Percentiles rank a stretch among this genome's conserved stretches.
phyloP scores from a whole-genome alignment of 495 filamentous ascomycete genomes.

The Staphylotrichum longicolle region DNA sequence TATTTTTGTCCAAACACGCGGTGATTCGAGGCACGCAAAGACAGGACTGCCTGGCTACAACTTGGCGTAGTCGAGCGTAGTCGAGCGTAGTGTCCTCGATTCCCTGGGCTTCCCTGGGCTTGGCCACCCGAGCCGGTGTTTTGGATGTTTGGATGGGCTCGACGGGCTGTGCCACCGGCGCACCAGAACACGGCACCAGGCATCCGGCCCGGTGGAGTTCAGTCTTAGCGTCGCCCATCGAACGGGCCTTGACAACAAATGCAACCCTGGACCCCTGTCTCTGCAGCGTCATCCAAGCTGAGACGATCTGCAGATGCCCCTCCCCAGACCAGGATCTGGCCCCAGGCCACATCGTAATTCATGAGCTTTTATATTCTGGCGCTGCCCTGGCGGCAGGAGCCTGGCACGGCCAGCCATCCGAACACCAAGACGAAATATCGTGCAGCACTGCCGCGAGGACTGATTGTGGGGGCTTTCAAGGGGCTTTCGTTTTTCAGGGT shows the following conservation, averaged over 20 bases:
- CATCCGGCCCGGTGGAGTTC: constrained; percentile 3
- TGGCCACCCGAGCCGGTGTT: background rate
- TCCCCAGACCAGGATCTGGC: constrained; percentile 9
- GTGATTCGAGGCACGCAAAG: too few species aligned
- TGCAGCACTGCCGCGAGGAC: background rate
- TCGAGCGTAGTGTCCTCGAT: too few species aligned
- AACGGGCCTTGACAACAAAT: constrained; percentile 3
- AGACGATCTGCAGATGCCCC: constrained; percentile 13
- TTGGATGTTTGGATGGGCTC: background rate
- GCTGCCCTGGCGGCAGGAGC: background rate
- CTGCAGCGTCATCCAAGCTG: constrained; percentile 25
- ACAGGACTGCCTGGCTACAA: too few species aligned
- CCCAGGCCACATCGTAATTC: constrained; percentile 2
- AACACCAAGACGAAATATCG: background rate
- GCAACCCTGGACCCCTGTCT: constrained; percentile 7
- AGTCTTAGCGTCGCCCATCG: constrained; percentile 6
- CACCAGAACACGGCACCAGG: background rate
- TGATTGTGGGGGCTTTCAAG: constrained; percentile 1
- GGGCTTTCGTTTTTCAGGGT: background rate
- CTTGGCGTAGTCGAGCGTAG: too few species aligned
- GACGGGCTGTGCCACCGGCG: background rate
- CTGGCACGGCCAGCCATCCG: constrained; percentile 4
- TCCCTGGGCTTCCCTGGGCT: too few species aligned
- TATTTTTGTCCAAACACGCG: too few species aligned
- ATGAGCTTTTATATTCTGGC: constrained; percentile 6